Conservation (phyloP, 352 stramenopile genomes). For the Pythium guiyangense region DNA sequence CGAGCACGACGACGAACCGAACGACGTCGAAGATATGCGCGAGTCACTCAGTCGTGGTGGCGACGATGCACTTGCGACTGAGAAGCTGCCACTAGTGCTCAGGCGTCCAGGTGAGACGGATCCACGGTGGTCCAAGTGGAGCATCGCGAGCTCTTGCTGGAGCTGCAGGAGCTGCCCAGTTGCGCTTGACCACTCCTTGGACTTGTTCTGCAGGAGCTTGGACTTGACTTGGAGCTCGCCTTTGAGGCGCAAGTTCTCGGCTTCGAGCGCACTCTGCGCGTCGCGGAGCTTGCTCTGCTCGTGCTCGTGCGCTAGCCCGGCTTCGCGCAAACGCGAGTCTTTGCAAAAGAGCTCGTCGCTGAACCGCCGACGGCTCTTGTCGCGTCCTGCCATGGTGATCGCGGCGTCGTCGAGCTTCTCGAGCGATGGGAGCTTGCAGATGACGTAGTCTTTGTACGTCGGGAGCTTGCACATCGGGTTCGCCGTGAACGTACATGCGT, state of each 20-base stretch:
- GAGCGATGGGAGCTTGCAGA: conserved; percentile 60
- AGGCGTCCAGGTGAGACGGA: neutral
- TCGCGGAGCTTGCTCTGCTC: conserved; percentile 57
- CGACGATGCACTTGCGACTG: neutral
- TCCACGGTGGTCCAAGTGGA: conserved; percentile 51
- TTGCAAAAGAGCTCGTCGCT: conserved; percentile 52
- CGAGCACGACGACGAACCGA: neutral
- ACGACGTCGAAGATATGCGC: neutral
- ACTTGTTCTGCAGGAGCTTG: conserved; percentile 81
- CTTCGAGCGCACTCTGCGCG: conserved; percentile 52
- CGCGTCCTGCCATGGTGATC: conserved; percentile 38
- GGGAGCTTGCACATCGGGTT: conserved; percentile 77
- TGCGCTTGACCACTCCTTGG: conserved; percentile 71
- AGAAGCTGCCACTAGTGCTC: neutral
- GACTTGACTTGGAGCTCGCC: conserved; percentile 78
- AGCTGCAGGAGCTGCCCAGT: conserved; percentile 73
- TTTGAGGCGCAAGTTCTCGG: conserved; percentile 68
- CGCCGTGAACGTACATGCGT: conserved; percentile 46
- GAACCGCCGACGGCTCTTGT: conserved; percentile 65
- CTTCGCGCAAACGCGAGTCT: conserved; percentile 42
- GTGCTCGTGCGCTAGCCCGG: conserved; percentile 31
- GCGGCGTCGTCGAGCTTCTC: conserved; percentile 49
- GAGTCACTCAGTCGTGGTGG: neutral
- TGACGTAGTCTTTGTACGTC: conserved; percentile 70
- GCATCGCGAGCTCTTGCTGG: conserved; percentile 79